These are phyloP conservation scores for Neurospora sp. DNA, from an alignment of 495 filamentous ascomycete genomes.

Conservation along the genomic window DNA sequence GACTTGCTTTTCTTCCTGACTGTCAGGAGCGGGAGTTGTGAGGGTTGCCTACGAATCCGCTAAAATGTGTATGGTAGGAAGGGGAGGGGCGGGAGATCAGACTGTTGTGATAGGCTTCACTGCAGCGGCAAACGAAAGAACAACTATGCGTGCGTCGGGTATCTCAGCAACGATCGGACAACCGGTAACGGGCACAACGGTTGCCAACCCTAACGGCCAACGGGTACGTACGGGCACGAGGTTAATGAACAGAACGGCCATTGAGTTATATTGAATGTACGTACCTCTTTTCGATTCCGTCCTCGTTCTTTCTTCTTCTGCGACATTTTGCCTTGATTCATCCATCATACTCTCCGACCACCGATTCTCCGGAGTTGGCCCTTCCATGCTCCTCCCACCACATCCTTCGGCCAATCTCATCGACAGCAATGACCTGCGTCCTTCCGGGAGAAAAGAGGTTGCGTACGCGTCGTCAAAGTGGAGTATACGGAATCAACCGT, in stretches of 20 bases:
- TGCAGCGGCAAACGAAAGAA: not conserved
- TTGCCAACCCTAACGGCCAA: not conserved
- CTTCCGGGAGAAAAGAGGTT: not conserved
- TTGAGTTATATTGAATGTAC: not conserved
- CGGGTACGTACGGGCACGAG: not conserved
- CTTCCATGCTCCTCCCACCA: not conserved
- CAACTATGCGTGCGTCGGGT: not conserved
- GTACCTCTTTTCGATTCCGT: not conserved
- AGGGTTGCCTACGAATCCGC: not conserved
- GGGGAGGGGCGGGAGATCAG: not conserved
- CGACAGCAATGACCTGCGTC: not conserved
- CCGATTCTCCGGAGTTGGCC: not conserved
- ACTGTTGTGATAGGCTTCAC: not conserved
- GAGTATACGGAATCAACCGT: not conserved
- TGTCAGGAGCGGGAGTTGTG: not conserved
- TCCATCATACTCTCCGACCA: not conserved
- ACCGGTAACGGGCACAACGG: not conserved
- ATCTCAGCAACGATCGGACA: not conserved
- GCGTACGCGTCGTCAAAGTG: not conserved
- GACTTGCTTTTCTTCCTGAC: not conserved
- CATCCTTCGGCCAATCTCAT: not conserved
- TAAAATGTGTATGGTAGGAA: not conserved
- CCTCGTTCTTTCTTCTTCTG: not conserved
- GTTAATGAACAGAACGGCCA: not conserved
- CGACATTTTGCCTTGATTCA: not conserved